Conservation (phyloP, 1,284 basidiomycete genomes). For the Meira nashicola region DNA sequence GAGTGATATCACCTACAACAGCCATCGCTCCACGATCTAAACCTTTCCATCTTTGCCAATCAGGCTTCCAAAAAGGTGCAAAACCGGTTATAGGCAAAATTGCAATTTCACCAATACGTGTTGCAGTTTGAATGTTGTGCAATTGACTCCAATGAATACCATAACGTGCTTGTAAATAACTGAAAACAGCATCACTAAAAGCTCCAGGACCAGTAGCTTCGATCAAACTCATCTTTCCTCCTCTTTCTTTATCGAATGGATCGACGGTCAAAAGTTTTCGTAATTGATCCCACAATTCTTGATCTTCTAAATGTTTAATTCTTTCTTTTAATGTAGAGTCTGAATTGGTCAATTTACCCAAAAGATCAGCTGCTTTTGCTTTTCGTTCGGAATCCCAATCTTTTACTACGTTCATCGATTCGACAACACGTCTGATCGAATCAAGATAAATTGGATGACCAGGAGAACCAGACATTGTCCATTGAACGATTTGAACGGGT, state of each 20-base stretch:
- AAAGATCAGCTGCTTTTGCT: neutral
- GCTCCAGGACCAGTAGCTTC: constrained; percentile 7
- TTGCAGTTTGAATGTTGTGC: constrained; percentile 3
- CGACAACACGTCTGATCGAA: constrained; percentile 1
- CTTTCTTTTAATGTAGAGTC: neutral
- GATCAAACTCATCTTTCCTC: constrained; percentile 1
- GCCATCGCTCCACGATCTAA: neutral
- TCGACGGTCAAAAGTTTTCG: neutral
- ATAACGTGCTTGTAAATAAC: constrained; percentile 2
- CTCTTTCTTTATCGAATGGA: neutral
- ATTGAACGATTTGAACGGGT: constrained; percentile 10
- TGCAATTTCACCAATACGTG: constrained; percentile 3
- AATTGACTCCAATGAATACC: constrained; percentile 8
- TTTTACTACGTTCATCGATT: neutral
- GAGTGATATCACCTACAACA: constrained; percentile 3
- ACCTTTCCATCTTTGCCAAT: constrained; percentile 9
- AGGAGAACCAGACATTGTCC: constrained; percentile 8
- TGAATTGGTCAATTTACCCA: neutral
- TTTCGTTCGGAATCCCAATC: constrained; percentile 4
- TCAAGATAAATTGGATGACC: constrained; percentile 9
- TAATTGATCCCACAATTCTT: neutral
- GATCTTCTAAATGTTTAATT: neutral
- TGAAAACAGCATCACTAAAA: constrained; percentile 6
- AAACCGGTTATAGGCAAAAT: constrained; percentile 7
- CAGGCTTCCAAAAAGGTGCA: constrained; percentile 2